phyloP scores from a whole-genome alignment of 805 yeast genomes.

The Kluyveromyces lactis region DNA sequence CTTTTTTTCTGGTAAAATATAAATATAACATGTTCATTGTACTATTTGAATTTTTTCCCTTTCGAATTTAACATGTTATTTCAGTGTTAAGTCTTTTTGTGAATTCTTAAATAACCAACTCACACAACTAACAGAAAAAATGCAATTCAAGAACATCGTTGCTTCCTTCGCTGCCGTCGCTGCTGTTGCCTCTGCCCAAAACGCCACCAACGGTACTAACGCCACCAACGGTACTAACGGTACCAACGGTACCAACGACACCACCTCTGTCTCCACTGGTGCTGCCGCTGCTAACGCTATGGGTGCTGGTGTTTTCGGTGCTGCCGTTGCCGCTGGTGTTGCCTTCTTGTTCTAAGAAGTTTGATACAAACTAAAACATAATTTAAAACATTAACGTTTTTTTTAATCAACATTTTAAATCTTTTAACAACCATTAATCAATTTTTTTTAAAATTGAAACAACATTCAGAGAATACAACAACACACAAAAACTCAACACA shows the following conservation, averaged over 20 bases:
- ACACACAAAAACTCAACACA: too few relatives aligned
- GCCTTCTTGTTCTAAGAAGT: constrained; percentile 38
- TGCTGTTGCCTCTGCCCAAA: constrained; percentile 54
- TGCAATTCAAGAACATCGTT: constrained; percentile 68
- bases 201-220: constrained; percentile 36
- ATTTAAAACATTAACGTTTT: too few relatives aligned
- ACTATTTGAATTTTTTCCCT: too few relatives aligned
- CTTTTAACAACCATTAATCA: too few relatives aligned
- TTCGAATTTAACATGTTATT: too few relatives aligned
- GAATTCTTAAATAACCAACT: too few relatives aligned
- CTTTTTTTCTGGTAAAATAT: too few relatives aligned
- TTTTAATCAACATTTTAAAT: neutral
- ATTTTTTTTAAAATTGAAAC: too few relatives aligned
- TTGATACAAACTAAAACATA: constrained; percentile 5
- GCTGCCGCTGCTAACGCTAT: constrained; percentile 50
- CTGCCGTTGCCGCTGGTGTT: constrained; percentile 79
- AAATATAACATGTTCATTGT: too few relatives aligned
- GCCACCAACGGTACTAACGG: constrained; percentile 36
- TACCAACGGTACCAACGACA: constrained; percentile 11
- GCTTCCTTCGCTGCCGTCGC: constrained; percentile 64
- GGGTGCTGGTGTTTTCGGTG: constrained; percentile 73
- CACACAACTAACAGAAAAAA: constrained; percentile 24
- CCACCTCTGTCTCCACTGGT: constrained; percentile 37
- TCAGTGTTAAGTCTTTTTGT: too few relatives aligned
- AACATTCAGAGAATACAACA: too few relatives aligned